Evolutionary conservation across 345 rosid species (phyloP).

Genomic region (Zanthoxylum bungeanum): DNA sequence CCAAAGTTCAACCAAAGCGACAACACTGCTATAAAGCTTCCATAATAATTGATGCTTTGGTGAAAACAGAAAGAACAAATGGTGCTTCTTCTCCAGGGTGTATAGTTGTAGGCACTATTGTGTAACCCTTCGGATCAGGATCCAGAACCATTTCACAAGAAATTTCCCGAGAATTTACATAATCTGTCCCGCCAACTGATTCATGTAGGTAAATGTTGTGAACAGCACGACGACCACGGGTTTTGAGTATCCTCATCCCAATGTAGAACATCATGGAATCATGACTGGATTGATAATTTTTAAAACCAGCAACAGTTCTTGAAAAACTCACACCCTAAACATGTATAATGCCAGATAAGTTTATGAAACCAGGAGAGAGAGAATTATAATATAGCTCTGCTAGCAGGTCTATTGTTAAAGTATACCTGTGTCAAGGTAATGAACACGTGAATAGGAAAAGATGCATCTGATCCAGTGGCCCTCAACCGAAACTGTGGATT

Average conservation of each 20-base stretch:
- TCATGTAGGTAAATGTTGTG: conserved; percentile 95
- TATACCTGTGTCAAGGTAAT: conserved; percentile 96
- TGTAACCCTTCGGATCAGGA: conserved; percentile 99
- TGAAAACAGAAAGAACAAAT: conserved; percentile 93
- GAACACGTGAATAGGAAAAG: conserved; percentile 87
- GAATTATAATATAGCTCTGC: not conserved
- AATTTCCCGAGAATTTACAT: conserved; percentile 98
- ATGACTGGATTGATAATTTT: conserved; percentile 91
- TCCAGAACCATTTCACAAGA: conserved; percentile 99
- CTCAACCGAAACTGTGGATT: conserved; percentile 96
- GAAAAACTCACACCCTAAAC: conserved; percentile 96
- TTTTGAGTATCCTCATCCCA: conserved; percentile 97
- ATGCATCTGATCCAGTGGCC: conserved; percentile 88
- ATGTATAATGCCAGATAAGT: conserved; percentile 7
- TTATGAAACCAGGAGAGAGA: not conserved
- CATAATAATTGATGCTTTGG: conserved; percentile 78
- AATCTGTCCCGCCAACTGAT: conserved; percentile 99
- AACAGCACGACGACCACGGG: conserved; percentile 96
- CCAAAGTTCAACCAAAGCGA: conserved; percentile 15
- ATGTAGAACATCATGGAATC: conserved; percentile 94
- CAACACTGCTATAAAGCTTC: conserved; percentile 61
- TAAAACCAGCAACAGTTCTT: conserved; percentile 90
- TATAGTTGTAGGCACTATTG: conserved; percentile 97
- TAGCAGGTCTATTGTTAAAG: not conserved
- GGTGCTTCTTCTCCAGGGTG: conserved; percentile 99